phyloP scores from a whole-genome alignment of 768 basidiomycete genomes.

The Gymnopilus junonius region DNA sequence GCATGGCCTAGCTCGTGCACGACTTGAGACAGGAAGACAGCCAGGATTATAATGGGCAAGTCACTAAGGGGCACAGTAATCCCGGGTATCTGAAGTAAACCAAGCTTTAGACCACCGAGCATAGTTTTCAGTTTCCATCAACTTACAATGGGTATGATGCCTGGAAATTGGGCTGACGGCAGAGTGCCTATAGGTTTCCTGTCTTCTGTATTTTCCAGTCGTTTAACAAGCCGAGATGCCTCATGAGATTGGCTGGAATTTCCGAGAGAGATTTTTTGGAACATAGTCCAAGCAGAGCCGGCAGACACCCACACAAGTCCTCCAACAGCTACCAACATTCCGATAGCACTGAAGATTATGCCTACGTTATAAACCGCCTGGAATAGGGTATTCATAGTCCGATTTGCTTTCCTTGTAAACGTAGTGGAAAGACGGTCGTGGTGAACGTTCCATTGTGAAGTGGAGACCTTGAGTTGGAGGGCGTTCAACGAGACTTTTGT shows the following conservation, averaged over 20 bases:
- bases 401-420: constrained; percentile 36
- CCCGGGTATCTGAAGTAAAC: constrained; percentile 73
- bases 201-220: not conserved
- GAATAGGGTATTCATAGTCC: constrained; percentile 30
- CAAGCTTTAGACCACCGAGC: not conserved
- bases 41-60: constrained; percentile 64
- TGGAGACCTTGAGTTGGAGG: constrained; percentile 49
- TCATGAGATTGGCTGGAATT: not conserved
- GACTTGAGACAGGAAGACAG: constrained; percentile 68
- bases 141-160: constrained; percentile 40
- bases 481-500: constrained; percentile 20
- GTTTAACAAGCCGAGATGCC: not conserved
- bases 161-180: not conserved
- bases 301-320: constrained; percentile 43
- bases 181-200: not conserved
- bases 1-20: constrained; percentile 85
- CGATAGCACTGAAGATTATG: constrained; percentile 44
- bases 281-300: constrained; percentile 16
- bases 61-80: constrained; percentile 79
- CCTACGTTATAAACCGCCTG: constrained; percentile 55
- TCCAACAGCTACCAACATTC: constrained; percentile 48
- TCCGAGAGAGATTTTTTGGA: not conserved
- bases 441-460: constrained; percentile 49
- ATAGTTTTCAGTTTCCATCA: too few relatives aligned
- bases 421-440: constrained; percentile 48